Evolutionary conservation across 2,329 filamentous ascomycete species (phyloP).

Genomic region (Colletotrichum noveboracense): DNA sequence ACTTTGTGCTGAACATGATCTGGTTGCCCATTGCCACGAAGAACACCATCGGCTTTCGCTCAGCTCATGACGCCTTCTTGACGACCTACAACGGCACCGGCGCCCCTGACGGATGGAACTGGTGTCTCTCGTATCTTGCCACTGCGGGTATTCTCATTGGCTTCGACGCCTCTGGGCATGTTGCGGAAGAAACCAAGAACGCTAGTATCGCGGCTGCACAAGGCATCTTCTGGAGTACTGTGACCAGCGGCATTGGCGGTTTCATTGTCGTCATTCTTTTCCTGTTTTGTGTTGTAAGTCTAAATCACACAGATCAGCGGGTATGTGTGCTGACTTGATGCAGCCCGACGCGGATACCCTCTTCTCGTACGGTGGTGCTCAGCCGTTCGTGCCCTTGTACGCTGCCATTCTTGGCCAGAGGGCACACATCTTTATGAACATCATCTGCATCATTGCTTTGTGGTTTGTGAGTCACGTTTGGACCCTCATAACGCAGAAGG

Average conservation of each 20-base stretch:
- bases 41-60: constrained; percentile 60
- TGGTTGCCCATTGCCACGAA: constrained; percentile 64
- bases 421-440: constrained; percentile 65
- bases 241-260: constrained; percentile 60
- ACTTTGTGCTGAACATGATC: constrained; percentile 64
- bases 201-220: constrained; percentile 59
- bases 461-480: constrained; percentile 49
- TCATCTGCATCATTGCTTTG: constrained; percentile 56
- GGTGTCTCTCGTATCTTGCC: constrained; percentile 66
- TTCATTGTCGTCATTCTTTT: constrained; percentile 62
- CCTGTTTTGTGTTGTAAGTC: constrained; percentile 58
- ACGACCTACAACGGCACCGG: constrained; percentile 64
- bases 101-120: constrained; percentile 64
- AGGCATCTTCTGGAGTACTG: constrained; percentile 66
- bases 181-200: constrained; percentile 67
- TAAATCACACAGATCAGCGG: background rate
- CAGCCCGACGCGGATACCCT: constrained; percentile 57
- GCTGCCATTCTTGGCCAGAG: constrained; percentile 59
- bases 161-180: constrained; percentile 65
- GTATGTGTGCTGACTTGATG: background rate
- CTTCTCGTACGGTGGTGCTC: constrained; percentile 58
- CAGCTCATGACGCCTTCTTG: constrained; percentile 63
- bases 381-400: constrained; percentile 65
- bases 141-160: constrained; percentile 66
- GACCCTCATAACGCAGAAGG: background rate